Base-by-base conservation (phyloP, 176 grass and related monocot species). In the Areca catechu region DNA sequence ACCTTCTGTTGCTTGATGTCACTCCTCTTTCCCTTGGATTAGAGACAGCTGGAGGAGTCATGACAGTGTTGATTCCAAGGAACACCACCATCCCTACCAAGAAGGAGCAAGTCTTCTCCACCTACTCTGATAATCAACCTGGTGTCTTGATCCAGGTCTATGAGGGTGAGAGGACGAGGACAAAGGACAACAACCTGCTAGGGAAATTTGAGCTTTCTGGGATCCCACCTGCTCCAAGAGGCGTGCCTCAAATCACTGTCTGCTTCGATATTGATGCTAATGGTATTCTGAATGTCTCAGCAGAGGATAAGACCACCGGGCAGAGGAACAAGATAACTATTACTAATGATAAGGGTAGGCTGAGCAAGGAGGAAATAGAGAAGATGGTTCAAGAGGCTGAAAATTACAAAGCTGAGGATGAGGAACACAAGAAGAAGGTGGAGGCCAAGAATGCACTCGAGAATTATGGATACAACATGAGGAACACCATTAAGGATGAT, bases 271-370 rank as follows among this genome's bases (percentile, higher is more conserved):
- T 58, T 2, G 56, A 58, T 58, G 24, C 56, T 16, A 58, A 58
- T 17, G 56, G 56, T n/a, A 58, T 58, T 16, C 29, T 58, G 24
- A 58, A 58, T 17, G 56, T 58, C 22, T 58, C 56, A 2, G 56
- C 56, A 16, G 24, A 58, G 56, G 56, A 58, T 16, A 58, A 58
- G 56, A 18, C 24, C 56, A 58, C 15, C 4, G 24, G 56, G 1
- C 56, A 58, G 56, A 58, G 29, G 56, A 58, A 27, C 56, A 58
- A 58, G 24, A 58, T 58, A 21, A 58, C 56, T 16, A 58, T 58
- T 17, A 29, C 56, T 16, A 58, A 58, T 58, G 56, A 58, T 23
- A 58, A 58, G 22, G 56, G 56, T 17, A 58, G 56, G 23, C 56
- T 58, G 22, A 58, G 56, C 56, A 58, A 58, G 56, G 56, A 58